Evolutionary conservation across 768 basidiomycete species (phyloP).

Genomic region (Xerocomellus dryophilus): DNA sequence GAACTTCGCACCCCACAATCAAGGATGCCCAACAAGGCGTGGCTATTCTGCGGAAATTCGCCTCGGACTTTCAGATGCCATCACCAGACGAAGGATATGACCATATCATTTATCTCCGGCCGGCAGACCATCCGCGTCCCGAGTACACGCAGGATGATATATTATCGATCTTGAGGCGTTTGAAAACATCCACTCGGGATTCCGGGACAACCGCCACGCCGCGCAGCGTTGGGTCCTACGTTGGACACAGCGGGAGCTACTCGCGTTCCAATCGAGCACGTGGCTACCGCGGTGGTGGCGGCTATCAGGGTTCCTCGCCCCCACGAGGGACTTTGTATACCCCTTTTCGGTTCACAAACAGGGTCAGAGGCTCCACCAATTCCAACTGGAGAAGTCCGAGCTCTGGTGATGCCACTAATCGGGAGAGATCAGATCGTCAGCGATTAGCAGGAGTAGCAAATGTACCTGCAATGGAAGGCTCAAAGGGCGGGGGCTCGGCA

Average conservation of each 20-base stretch:
- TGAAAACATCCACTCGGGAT: constrained; percentile 34
- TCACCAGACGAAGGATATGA: constrained; percentile 61
- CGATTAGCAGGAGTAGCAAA: constrained; percentile 10
- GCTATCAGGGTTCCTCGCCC: constrained; percentile 14
- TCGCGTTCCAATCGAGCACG: constrained; percentile 17
- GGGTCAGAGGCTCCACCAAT: constrained; percentile 13
- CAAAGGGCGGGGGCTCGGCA: constrained; percentile 23
- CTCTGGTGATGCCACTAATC: constrained; percentile 9
- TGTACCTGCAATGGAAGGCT: constrained; percentile 22
- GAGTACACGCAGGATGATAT: constrained; percentile 54
- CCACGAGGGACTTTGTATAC: constrained; percentile 13
- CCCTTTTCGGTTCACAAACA: constrained; percentile 14
- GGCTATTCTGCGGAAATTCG: constrained; percentile 63
- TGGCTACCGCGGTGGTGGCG: constrained; percentile 18
- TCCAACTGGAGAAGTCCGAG: constrained; percentile 19
- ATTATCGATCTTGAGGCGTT: constrained; percentile 47
- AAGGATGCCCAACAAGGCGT: constrained; percentile 54
- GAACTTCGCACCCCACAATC: constrained; percentile 76
- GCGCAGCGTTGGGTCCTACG: constrained; percentile 5
- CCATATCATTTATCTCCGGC: constrained; percentile 43
- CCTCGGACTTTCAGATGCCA: constrained; percentile 57
- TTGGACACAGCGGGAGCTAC: constrained; percentile 6
- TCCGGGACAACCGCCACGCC: constrained; percentile 9
- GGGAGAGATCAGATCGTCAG: constrained; percentile 18
- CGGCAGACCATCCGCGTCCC: constrained; percentile 38